Conservation (phyloP, 208 protist species). For the Lotmaria passim region DNA sequence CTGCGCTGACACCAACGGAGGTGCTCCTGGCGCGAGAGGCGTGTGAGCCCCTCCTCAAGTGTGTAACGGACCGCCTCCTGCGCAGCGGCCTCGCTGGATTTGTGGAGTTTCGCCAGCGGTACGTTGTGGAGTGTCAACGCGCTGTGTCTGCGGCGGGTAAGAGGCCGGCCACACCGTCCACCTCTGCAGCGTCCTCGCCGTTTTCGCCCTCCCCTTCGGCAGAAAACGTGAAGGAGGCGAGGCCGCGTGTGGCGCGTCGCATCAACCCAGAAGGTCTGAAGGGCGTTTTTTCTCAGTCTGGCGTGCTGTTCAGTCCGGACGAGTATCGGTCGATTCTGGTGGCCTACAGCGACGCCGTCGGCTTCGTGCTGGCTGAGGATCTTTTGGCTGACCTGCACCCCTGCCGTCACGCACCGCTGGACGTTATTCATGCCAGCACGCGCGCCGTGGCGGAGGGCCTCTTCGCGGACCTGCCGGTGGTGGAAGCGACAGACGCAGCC, state of each 20-base stretch:
- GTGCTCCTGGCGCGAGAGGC: slow-evolving; percentile 63
- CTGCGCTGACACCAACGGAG: slow-evolving; percentile 39
- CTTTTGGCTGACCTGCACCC: slow-evolving; percentile 37
- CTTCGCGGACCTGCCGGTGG: slow-evolving; percentile 12
- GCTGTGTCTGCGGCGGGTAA: slow-evolving; percentile 14
- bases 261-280: slow-evolving; percentile 81
- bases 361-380: slow-evolving; percentile 68
- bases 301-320: slow-evolving; percentile 61
- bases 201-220: not conserved
- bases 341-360: slow-evolving; percentile 78
- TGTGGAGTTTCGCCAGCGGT: slow-evolving; percentile 47
- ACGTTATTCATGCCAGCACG: slow-evolving; percentile 1
- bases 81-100: slow-evolving; percentile 67
- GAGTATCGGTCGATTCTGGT: slow-evolving; percentile 56
- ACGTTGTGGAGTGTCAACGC: slow-evolving; percentile 40
- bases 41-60: slow-evolving; percentile 44
- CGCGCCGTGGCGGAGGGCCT: slow-evolving; percentile 6
- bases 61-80: slow-evolving; percentile 67
- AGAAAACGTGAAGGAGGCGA: not conserved
- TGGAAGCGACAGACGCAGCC: not conserved
- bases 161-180: not conserved
- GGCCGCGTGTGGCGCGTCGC: slow-evolving; percentile 25
- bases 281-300: slow-evolving; percentile 50
- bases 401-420: slow-evolving; percentile 4
- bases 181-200: not conserved